A percentile compares a stretch with the other conserved stretches of the same genome.
Conservation (phyloP, 495 filamentous ascomycete genomes). For the Terfezia claveryi region DNA sequence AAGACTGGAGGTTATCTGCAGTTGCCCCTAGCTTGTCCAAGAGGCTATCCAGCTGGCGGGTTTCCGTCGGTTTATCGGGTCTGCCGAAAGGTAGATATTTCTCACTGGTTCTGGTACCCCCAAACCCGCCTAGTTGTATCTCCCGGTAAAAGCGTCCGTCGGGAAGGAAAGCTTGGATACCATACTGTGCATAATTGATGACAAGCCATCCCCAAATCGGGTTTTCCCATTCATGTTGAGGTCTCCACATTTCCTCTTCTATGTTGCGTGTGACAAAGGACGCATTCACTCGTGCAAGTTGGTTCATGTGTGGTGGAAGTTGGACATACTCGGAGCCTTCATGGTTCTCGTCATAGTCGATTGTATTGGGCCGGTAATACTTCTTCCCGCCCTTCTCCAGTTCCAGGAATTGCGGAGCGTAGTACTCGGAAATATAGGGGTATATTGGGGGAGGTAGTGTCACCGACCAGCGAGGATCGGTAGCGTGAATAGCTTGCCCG, state of each 20-base stretch:
- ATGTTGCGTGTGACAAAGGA: conserved; percentile 15
- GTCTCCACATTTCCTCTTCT: conserved; percentile 9
- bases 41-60: conserved; percentile 21
- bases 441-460: conserved; percentile 12
- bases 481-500: conserved; percentile 19
- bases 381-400: neutral
- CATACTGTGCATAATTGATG: conserved; percentile 28
- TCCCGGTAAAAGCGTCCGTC: conserved; percentile 33
- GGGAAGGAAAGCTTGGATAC: conserved; percentile 27
- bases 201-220: conserved; percentile 36
- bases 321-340: conserved; percentile 23
- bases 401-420: conserved; percentile 4
- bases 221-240: conserved; percentile 24
- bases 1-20: conserved; percentile 20
- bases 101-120: neutral
- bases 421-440: conserved; percentile 15
- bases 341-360: conserved; percentile 1
- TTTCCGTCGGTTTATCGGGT: neutral
- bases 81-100: conserved; percentile 23
- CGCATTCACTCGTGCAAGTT: conserved; percentile 25
- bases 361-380: neutral
- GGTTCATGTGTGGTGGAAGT: conserved; percentile 29
- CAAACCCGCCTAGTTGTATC: conserved; percentile 21
- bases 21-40: conserved; percentile 13
- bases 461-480: conserved; percentile 16